Base-by-base conservation (phyloP, 2,329 filamentous ascomycete species). In the Microthyrium microscopicum region DNA sequence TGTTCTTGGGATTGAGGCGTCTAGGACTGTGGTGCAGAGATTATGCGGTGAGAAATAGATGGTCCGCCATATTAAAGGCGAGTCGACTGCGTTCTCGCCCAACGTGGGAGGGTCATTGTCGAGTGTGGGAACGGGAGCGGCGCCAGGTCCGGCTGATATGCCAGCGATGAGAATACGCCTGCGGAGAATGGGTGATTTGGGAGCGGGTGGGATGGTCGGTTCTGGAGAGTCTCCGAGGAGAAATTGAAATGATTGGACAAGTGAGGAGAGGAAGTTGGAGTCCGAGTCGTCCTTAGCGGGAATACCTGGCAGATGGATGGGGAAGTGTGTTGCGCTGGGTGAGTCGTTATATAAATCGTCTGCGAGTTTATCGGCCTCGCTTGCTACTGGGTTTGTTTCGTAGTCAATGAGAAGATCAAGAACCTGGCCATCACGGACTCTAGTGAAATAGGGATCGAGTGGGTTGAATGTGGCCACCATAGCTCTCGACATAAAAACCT, bases 371-470 rank as follows among this genome's bases (percentile, higher is more conserved):
- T n/a, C n/a, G n/a, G n/a, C n/a, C n/a, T n/a, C n/a, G n/a, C n/a
- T n/a, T n/a, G n/a, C n/a, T n/a, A n/a, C n/a, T n/a, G n/a, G n/a
- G n/a, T n/a, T n/a, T n/a, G n/a, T n/a, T n/a, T n/a, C 22, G 34
- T 51, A 53, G 43, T 80, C 74, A 34, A 89, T 53, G 38, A 85
- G 65, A 26, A 93, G 54, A 44, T 92, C 81, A 32, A 92, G 61
- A 40, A 75, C 67, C 36, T 78, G 64, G 4, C 70, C 55, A 46
- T 93, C 81, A 29, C 79, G 71, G 18, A 85, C 64, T 19, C 81
- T 70, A 7, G 75, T 79, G 52, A 94, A 94, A 37, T 85, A 76
- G 11, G 84, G 80, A 53, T 94, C 87, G 16, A 72, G 70, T 22
- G 84, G 68, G 42, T 80, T 76, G 37, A 77, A 72, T 19, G 83